Evolutionary conservation across 345 rosid species (phyloP).

Genomic region (Dimocarpus longan): DNA sequence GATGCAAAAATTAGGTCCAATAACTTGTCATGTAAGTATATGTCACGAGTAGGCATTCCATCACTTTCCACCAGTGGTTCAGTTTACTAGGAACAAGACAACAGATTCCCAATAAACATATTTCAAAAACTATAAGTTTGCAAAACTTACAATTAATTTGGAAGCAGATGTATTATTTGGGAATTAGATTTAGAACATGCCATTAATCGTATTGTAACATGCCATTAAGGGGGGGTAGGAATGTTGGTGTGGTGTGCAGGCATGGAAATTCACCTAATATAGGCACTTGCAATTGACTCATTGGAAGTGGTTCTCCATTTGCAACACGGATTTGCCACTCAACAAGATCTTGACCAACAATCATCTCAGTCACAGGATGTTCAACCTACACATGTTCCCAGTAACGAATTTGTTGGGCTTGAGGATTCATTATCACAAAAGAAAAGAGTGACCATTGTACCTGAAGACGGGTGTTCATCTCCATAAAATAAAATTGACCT

Average conservation of each 20-base stretch:
- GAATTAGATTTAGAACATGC: background rate
- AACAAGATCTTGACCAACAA: slow-evolving; percentile 93
- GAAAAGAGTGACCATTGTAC: slow-evolving; percentile 36
- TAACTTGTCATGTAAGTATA: background rate
- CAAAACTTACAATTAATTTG: background rate
- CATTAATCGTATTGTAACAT: slow-evolving; percentile 11
- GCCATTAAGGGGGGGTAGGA: background rate
- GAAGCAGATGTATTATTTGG: background rate
- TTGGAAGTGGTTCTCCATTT: slow-evolving; percentile 85
- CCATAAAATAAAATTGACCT: slow-evolving; percentile 90
- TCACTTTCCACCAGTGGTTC: background rate
- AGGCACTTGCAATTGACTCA: slow-evolving; percentile 74
- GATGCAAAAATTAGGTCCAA: background rate
- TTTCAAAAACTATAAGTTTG: background rate
- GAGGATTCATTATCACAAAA: slow-evolving; percentile 11
- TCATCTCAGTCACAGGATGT: slow-evolving; percentile 99
- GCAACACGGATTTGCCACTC: slow-evolving; percentile 97
- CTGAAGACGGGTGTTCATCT: slow-evolving; percentile 98
- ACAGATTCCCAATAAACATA: background rate
- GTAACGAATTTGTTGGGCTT: slow-evolving; percentile 17
- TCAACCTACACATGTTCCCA: slow-evolving; percentile 61
- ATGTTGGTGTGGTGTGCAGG: no score
- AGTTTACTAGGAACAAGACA: slow-evolving; percentile 8
- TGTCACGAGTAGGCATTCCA: background rate
- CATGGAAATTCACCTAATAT: slow-evolving; percentile 53